Evolutionary conservation across 495 filamentous ascomycete genomes (phyloP), one percentile per base, ranked within the genome.

Genomic region (Cudoniella acicularis): DNA sequence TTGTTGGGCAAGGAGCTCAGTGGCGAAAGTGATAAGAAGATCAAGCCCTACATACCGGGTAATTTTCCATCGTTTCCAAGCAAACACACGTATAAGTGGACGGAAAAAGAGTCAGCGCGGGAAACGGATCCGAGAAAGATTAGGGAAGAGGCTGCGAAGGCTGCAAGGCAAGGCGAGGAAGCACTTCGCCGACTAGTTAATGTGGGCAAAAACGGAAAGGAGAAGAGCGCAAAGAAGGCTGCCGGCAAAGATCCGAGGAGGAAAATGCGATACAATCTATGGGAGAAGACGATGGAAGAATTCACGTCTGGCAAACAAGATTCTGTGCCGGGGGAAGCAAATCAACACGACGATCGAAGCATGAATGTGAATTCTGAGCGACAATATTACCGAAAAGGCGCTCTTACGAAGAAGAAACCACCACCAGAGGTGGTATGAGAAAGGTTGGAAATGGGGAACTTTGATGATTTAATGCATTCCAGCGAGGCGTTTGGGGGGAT

Each of bases 111-210:
- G 60, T 80, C 84, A 0, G 75, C 81, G 46, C 79, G 88, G 47
- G 85, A 88, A 49, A 80, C 73, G 21, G 88, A 92, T 67, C 84
- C 87, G 1, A 75, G 87, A 46, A 83, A 82, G 67, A 86, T 92
- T 52, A 77, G 89, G 13, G 89, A 92, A 67, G 79, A 75, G 23
- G 87, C 87, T 2, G 88, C 87, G 2, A 81, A 88, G 67, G 85
- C 90, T 63, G 87, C 88, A 20, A 75, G 88, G 25, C 72, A 87
- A 56, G 89, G 86, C 1, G 89, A 92, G 72, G 83, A 89, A 60
- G 87, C 87, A 20, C 67, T 92, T 54, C 77, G 89, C 41, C 86
- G 83, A 63, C 72, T 92, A 47, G 81, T 87, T 41, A 69, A 66
- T 16, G 74, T 75, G 20, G 59, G 72, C 48, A 71, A 80, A 64